phyloP scores from a whole-genome alignment of 352 stramenopile species.

The Pythium guiyangense region DNA sequence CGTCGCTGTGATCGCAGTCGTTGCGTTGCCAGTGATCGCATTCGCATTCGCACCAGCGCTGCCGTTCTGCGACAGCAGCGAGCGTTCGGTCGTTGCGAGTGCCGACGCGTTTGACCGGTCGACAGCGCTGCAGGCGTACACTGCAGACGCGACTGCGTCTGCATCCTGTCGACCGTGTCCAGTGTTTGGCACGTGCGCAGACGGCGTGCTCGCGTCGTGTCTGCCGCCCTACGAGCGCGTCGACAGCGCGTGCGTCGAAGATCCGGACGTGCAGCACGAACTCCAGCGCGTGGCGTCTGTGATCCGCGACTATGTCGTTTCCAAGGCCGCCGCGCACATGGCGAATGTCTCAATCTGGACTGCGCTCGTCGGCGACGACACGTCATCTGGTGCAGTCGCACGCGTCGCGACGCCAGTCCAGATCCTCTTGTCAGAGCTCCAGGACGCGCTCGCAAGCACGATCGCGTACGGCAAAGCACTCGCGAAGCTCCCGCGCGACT shows the following conservation, averaged over 20 bases:
- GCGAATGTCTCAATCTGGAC: constrained; percentile 35
- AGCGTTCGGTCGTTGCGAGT: too few relatives aligned
- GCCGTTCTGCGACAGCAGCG: constrained; percentile 58
- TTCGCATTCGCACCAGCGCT: constrained; percentile 26
- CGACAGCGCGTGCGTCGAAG: constrained; percentile 47
- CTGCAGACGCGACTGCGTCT: constrained; percentile 12
- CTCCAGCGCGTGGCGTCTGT: constrained; percentile 35
- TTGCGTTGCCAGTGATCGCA: constrained; percentile 31
- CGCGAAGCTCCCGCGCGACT: constrained; percentile 34
- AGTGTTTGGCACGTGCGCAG: constrained; percentile 51
- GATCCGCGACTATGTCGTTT: constrained; percentile 43
- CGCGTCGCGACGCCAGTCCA: too few relatives aligned
- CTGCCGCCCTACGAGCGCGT: constrained; percentile 41
- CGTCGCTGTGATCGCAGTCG: constrained; percentile 33
- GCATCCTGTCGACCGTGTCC: constrained; percentile 46
- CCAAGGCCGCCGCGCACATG: constrained; percentile 27
- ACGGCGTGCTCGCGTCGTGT: constrained; percentile 44
- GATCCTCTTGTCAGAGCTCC: too few relatives aligned
- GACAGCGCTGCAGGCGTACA: constrained; percentile 49
- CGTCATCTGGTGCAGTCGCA: too few relatives aligned
- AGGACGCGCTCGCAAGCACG: constrained; percentile 32
- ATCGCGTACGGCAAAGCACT: constrained; percentile 40
- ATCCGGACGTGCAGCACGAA: constrained; percentile 40
- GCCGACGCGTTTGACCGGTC: constrained; percentile 33
- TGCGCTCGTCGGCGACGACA: too few relatives aligned